A percentile compares a stretch with the other conserved stretches of the same genome.
These are phyloP conservation scores for Aquilaria sinensis DNA, from an alignment of 345 rosid species.

Conservation along the genomic window DNA sequence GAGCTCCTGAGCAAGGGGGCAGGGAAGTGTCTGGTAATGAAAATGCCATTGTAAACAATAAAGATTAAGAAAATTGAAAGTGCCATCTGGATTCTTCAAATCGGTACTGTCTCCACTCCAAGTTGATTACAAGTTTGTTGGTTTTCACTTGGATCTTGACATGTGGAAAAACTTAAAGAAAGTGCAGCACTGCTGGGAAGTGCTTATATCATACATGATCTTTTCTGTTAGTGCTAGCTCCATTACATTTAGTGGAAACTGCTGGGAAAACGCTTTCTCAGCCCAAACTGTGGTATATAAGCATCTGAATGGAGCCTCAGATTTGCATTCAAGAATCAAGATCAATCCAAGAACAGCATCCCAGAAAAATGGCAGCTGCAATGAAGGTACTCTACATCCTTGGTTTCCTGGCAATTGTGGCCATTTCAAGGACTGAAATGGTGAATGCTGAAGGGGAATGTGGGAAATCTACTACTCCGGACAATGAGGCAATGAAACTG, in stretches of 20 bases:
- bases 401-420: constrained; percentile 17
- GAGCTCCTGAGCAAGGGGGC: too few species aligned
- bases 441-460: constrained; percentile 36
- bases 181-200: background rate
- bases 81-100: too few species aligned
- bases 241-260: constrained; percentile 24
- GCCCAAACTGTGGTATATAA: constrained; percentile 26
- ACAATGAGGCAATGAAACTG: constrained; percentile 30
- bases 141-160: too few species aligned
- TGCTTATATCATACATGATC: constrained; percentile 14
- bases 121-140: too few species aligned
- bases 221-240: constrained; percentile 24
- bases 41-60: too few species aligned
- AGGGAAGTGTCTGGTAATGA: too few species aligned
- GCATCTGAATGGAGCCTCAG: background rate
- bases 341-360: background rate
- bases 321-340: constrained; percentile 12
- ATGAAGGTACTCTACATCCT: constrained; percentile 18
- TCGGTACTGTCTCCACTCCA: too few species aligned
- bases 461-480: constrained; percentile 31
- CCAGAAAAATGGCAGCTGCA: constrained; percentile 19
- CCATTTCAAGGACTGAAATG: constrained; percentile 4
- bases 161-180: too few species aligned
- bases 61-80: too few species aligned
- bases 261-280: constrained; percentile 7